phyloP scores from a whole-genome alignment of 139 green algal species.

The Penium margaritaceum region DNA sequence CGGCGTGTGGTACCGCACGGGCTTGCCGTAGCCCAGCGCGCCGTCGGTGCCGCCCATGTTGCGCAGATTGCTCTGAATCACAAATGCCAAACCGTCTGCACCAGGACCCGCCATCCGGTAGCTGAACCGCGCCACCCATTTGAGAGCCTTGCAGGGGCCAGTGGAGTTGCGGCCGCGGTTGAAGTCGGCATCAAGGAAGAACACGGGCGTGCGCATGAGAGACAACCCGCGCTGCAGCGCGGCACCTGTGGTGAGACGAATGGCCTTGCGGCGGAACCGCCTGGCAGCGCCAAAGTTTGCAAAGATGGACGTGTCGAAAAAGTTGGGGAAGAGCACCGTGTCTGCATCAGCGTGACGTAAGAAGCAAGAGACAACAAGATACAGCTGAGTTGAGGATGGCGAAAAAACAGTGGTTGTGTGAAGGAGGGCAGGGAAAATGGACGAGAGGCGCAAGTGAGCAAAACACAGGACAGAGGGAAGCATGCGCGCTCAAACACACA shows the following conservation, averaged over 20 bases:
- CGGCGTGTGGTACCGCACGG: background rate
- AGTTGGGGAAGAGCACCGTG: constrained; percentile 4
- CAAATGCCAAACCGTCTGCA: constrained; percentile 11
- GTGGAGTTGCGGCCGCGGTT: background rate
- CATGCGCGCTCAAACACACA: too few species aligned
- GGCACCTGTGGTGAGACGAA: background rate
- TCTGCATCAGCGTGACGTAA: too few species aligned
- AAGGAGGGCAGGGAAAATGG: too few species aligned
- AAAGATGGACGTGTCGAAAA: background rate
- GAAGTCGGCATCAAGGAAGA: background rate
- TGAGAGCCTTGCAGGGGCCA: background rate
- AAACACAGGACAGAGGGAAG: too few species aligned
- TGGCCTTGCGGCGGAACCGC: constrained; percentile 2
- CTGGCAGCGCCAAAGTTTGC: background rate
- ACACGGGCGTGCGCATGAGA: background rate
- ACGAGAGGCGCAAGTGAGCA: too few species aligned
- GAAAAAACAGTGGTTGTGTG: too few species aligned
- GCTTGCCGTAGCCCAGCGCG: background rate
- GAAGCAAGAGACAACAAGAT: too few species aligned
- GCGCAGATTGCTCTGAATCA: background rate
- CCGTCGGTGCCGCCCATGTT: background rate
- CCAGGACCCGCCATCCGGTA: background rate
- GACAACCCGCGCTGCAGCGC: background rate
- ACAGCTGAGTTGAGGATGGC: too few species aligned
- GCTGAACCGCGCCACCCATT: background rate